Evolutionary conservation across 2,329 filamentous ascomycete species (phyloP), one percentile per base, ranked within the genome.

Genomic region (Tolypocladium nubicola): DNA sequence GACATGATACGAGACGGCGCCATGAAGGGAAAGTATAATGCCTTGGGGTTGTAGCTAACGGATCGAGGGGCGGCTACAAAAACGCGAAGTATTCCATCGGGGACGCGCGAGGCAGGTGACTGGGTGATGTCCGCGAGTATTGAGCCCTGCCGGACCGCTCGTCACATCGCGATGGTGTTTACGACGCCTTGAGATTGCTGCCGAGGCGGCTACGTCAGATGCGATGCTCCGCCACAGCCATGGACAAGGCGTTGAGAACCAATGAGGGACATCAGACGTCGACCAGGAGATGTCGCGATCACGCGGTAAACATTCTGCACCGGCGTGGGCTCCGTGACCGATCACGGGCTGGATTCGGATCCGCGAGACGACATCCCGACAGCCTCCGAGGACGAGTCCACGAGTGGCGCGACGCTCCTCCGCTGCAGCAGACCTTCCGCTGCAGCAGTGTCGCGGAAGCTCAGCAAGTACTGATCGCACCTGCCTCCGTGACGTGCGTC

Each of bases 21-120:
- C 39, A 59, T 61, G 47, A 62, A 64, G 56, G 68, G 71, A 43
- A 68, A 68, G 53, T 73, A 71, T 53, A 63, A 64, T 60, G 70
- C 71, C 35, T 58, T 73, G 56, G 71, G 71, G 4, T 57, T 73
- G 49, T 73, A 62, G 69, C 38, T 50, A 19, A 47, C 53, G 30
- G 47, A 19, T 21, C 13, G 9, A n/a, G 35, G n/a, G n/a, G 47
- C 47, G 19, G 4, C 10, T 35, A 5, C 47, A 50, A 33, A 14
- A 50, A 50, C n/a, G 26, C 19, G 9, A 41, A 21, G 33, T 35
- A 35, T 35, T 35, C 30, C 3, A 35, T 37, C 11, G 9, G 30
- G 10, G 11, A 30, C 9, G 5, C 4, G 19, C 19, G 47, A 35
- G 10, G 14, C 30, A n/a, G 47, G 10, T 52, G 47, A 37, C 30